Base-by-base conservation (phyloP, 2,329 filamentous ascomycete genomes). In the Pleomassaria siparia region DNA sequence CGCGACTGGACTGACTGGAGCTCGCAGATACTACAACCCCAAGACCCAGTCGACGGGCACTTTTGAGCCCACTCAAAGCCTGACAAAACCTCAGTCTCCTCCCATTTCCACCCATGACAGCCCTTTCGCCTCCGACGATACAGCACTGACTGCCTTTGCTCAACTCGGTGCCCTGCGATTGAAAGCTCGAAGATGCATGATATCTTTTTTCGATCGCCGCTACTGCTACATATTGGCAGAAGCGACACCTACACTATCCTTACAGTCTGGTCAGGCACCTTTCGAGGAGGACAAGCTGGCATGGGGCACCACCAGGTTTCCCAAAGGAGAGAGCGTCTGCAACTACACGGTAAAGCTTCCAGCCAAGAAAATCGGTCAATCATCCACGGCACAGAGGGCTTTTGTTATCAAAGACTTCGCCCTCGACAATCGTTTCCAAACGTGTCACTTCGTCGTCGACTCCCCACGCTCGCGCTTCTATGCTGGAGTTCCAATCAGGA, bases 401-500 rank as follows among this genome's bases (percentile, higher is more conserved):
- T 56, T 70, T 4, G 54, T 71, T 2, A 59, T 71, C 18, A 61
- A 63, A 46, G 68, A 72, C 42, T 44, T 72, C 15, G 46, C 51
- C 13, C 20, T 46, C n/a, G 67, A 70, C 42, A 58, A 67, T 16
- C 75, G 72, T 51, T 72, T 76, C 52, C 65, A 69, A 30, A 47
- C 60, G 41, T 64, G 60, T 43, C 58, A 64, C 2, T 69, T 60
- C 7, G 67, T 72, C n/a, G 44, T 49, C 10, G 63, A 61, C 13
- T 66, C 40, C 47, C 71, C 54, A 51, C 64, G 49, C 26, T 58
- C 61, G 15, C 60, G 64, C 2, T 83, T 83, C 58, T 81, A 82
- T 49, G 80, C 80, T 5, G 80, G 79, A 15, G 83, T 85, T 0
- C 84, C 84, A 0, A 80, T 88, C 44, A 76, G 78, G 21, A 83